A percentile compares a stretch with the other conserved stretches of the same genome.
Evolutionary conservation across 1,284 basidiomycete genomes (phyloP).

Genomic region (Cutaneotrichosporon sp.): DNA sequence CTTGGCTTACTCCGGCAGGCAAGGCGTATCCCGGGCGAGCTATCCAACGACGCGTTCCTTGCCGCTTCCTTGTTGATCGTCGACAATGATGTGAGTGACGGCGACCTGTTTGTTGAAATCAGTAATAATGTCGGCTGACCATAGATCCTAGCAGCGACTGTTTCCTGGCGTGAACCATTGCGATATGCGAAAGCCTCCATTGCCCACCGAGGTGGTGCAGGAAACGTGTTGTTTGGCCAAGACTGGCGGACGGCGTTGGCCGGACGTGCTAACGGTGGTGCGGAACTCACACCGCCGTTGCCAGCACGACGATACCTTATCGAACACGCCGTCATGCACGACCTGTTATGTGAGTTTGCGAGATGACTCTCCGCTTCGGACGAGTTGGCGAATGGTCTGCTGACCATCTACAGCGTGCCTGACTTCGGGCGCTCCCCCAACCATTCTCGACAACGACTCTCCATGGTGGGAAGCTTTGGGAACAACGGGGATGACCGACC

Average conservation of each 20-base stretch:
- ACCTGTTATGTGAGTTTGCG: slow-evolving; percentile 25
- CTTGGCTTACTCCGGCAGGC: slow-evolving; percentile 30
- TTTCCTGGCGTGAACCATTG: slow-evolving; percentile 33
- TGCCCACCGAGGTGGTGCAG: slow-evolving; percentile 30
- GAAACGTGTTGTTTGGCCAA: slow-evolving; percentile 25
- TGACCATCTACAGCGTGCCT: slow-evolving; percentile 15
- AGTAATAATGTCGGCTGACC: neutral
- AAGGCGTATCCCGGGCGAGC: slow-evolving; percentile 19
- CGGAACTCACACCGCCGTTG: slow-evolving; percentile 1
- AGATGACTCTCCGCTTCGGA: neutral
- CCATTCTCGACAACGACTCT: slow-evolving; percentile 23
- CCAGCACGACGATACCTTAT: slow-evolving; percentile 23
- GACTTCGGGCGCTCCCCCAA: slow-evolving; percentile 21
- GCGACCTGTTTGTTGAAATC: neutral
- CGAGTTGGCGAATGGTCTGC: neutral
- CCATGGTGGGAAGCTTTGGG: slow-evolving; percentile 31
- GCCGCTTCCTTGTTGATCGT: slow-evolving; percentile 26
- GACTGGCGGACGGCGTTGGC: slow-evolving; percentile 13
- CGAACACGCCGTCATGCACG: slow-evolving; percentile 30
- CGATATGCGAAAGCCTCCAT: slow-evolving; percentile 27
- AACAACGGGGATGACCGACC: slow-evolving; percentile 15
- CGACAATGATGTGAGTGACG: slow-evolving; percentile 28
- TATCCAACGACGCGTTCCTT: slow-evolving; percentile 32
- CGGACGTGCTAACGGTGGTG: slow-evolving; percentile 1
- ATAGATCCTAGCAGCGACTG: slow-evolving; percentile 30